Evolutionary conservation across 2,329 filamentous ascomycete genomes (phyloP), one percentile per base, ranked within the genome.

Genomic region (Teratosphaeria zuluensis): DNA sequence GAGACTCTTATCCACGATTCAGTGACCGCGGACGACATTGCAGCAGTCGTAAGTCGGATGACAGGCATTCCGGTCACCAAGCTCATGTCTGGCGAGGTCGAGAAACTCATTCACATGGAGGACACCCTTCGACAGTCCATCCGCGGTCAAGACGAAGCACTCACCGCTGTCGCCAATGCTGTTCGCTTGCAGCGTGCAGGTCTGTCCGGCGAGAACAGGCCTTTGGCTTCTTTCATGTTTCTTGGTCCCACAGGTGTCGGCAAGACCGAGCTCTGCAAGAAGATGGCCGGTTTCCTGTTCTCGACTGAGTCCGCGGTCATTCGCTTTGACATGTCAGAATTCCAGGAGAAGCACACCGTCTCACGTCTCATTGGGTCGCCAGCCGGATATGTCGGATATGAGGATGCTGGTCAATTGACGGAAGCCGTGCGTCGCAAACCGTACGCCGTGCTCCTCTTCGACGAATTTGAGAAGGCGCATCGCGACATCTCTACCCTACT

Each of bases 391-490:
- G 89, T 97, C 30, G 94, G 94, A 9, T 97, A 97, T 70, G 94
- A 99, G 53, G 94, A 97, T 69, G 92, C 92, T 3, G 94, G 94
- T 0, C 94, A 97, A 74, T 81, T 99, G 11, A 97, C 94, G 0
- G 94, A 99, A 75, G 92, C 92, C 4, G 91, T 99, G 2, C 84
- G 94, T 58, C 84, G 94, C 60, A 97, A 97, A 73, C 94, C 94
- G 0, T 97, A 97, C 66, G 92, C 92, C 0, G 90, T 99, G 0
- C 80, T 99, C 0, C 81, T 99, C 1, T 95, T 99, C 66, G 94
- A 99, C 72, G 94, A 97, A 72, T 97, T 96, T 66, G 94, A 99
- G 71, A 97, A 99, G 72, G 94, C 92, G 0, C 94, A 97, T 71
- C 87, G 90, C 57, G 94, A 99, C 67, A 96, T 97, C 64, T 95